Conservation (phyloP, 257 asterid genomes). For the Solanum lycopersicoides region DNA sequence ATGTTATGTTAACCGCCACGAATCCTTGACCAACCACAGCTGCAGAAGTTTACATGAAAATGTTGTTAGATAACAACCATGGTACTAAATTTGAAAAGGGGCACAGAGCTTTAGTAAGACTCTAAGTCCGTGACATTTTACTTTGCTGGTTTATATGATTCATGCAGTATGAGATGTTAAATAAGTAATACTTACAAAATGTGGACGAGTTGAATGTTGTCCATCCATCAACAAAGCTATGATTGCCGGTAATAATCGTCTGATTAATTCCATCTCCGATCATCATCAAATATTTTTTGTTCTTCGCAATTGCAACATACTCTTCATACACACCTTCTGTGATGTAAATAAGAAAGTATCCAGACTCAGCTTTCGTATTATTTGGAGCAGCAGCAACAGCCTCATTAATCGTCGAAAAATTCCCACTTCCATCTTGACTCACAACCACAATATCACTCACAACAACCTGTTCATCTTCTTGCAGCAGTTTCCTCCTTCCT, state of each 20-base stretch:
- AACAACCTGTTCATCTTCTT: slow-evolving; percentile 24
- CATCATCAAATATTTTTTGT: slow-evolving; percentile 60
- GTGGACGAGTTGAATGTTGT: slow-evolving; percentile 66
- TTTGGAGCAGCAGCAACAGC: slow-evolving; percentile 58
- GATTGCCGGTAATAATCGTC: slow-evolving; percentile 65
- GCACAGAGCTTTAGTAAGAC: too few species aligned
- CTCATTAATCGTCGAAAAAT: slow-evolving; percentile 47
- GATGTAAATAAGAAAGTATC: slow-evolving; percentile 49
- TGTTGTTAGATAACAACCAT: neutral
- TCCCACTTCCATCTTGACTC: slow-evolving; percentile 40
- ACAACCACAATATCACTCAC: slow-evolving; percentile 52
- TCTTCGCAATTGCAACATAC: slow-evolving; percentile 42
- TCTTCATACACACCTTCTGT: slow-evolving; percentile 65
- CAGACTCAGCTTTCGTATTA: slow-evolving; percentile 26
- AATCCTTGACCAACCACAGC: slow-evolving; percentile 57
- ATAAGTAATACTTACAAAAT: slow-evolving; percentile 26
- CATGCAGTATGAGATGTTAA: neutral
- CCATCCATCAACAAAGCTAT: slow-evolving; percentile 65
- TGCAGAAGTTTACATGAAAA: neutral
- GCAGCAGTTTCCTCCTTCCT: slow-evolving; percentile 38
- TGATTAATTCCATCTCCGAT: slow-evolving; percentile 67
- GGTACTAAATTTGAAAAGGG: neutral
- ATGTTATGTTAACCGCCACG: slow-evolving; percentile 39
- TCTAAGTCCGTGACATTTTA: too few species aligned
- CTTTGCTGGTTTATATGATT: neutral